Base-by-base conservation (phyloP, 768 basidiomycete genomes). In the Sporobolomyces roseus region DNA sequence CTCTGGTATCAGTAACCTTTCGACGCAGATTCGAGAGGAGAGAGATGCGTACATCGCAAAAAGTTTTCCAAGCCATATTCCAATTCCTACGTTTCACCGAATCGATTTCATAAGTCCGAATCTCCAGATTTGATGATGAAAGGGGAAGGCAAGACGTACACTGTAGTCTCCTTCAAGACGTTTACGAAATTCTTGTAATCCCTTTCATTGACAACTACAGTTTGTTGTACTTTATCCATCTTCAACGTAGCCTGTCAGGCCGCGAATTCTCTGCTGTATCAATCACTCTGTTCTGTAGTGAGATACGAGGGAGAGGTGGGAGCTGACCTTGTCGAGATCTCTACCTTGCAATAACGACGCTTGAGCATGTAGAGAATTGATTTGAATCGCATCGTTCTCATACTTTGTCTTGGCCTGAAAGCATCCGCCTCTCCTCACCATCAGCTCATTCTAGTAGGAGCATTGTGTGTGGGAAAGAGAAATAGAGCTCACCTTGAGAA, bases 291-390 rank as follows among this genome's bases (percentile, higher is more conserved):
- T 13, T 23, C 21, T 13, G 45, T 13, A 46, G 6, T n/a, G n/a
- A 46, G 21, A 7, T 23, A 14, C 45, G 14, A 41, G 45, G 7
- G 21, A 46, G 45, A 46, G 21, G 7, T 46, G 21, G 21, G 21
- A 46, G 23, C 64, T 23, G 45, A 96, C 85, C 81, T 90, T 92
- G 74, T 99, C 96, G 35, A 93, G 83, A 64, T 98, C 94, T 76
- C 86, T 88, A 35, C 96, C 96, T 78, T 97, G 96, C 30, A 90
- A 86, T 12, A 98, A 84, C 2, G 90, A 87, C 36, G 88, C 85
- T 78, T 96, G 92, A 7, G 93, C 93, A 6, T 92, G 92, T 76
- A 89, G 92, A 2, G 90, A 88, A 76, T 96, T 97, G 82, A 97
- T 93, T 55, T 88, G 85, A 25, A 93, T 81, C 78, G 93, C 94